These are phyloP conservation scores for Brachypodium distachyon DNA, from an alignment of 202 grass and related monocot genomes.

Conservation along the genomic window DNA sequence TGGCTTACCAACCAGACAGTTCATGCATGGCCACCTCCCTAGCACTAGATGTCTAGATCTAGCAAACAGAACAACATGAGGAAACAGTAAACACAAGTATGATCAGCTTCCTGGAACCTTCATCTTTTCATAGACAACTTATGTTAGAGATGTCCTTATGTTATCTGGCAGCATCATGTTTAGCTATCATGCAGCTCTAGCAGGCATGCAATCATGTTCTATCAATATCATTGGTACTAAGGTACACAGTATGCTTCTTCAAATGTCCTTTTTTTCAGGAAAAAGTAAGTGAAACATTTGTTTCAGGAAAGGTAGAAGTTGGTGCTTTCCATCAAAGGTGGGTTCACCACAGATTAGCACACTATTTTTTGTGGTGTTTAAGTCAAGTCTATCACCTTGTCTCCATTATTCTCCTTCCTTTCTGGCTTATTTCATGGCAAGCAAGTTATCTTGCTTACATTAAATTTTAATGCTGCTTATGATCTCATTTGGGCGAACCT, in stretches of 20 bases:
- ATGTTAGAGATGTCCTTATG: too few species aligned
- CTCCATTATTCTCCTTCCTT: not conserved
- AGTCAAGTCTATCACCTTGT: not conserved
- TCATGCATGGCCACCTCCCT: not conserved
- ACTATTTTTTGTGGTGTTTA: not conserved
- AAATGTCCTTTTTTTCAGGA: not conserved
- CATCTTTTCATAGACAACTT: not conserved
- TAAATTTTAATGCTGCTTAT: too few species aligned
- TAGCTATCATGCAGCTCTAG: not conserved
- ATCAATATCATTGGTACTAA: not conserved
- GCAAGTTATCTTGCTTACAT: not conserved
- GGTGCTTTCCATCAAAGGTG: constrained; percentile 3
- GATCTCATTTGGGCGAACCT: not conserved
- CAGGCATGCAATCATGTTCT: not conserved
- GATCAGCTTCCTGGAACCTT: not conserved
- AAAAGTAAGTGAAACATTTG: not conserved
- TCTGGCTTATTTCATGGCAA: not conserved
- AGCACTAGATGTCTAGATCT: not conserved
- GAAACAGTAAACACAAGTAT: not conserved
- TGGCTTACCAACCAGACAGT: not conserved
- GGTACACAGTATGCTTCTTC: not conserved
- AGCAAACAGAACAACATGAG: not conserved
- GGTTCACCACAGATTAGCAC: not conserved
- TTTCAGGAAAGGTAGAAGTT: not conserved
- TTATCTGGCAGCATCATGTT: not conserved